These are phyloP conservation scores for Bombardia bombarda DNA, from an alignment of 495 filamentous ascomycete species.

Conservation along the genomic window DNA sequence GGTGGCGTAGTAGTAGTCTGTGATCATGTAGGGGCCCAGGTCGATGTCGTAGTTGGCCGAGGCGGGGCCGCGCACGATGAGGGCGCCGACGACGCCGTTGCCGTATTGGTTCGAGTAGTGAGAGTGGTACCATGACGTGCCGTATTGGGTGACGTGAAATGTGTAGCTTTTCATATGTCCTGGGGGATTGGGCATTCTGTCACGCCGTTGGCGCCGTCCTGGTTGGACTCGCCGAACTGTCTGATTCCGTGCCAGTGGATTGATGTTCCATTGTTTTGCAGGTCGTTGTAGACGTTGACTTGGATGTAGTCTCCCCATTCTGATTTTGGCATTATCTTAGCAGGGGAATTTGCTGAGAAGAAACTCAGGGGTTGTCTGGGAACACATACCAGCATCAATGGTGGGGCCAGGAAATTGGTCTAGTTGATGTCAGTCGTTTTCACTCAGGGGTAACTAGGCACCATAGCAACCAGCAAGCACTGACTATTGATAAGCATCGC, in stretches of 20 bases:
- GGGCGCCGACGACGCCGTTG: slow-evolving; percentile 40
- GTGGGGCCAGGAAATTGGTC: slow-evolving; percentile 19
- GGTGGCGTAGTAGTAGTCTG: slow-evolving; percentile 39
- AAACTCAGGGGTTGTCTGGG: too few relatives aligned
- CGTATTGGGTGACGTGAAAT: slow-evolving; percentile 36
- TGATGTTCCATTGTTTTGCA: slow-evolving; percentile 33
- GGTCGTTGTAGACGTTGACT: slow-evolving; percentile 48
- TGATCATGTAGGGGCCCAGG: slow-evolving; percentile 38
- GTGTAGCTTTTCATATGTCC: slow-evolving; percentile 20
- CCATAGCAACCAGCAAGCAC: not conserved
- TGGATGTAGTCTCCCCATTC: slow-evolving; percentile 55
- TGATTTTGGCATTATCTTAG: too few relatives aligned
- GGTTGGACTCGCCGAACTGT: slow-evolving; percentile 18
- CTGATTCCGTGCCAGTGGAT: slow-evolving; percentile 51
- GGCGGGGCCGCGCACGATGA: slow-evolving; percentile 42
- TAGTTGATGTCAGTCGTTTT: not conserved
- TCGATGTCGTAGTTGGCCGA: slow-evolving; percentile 46
- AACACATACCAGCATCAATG: slow-evolving; percentile 12
- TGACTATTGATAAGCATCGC: slow-evolving; percentile 39
- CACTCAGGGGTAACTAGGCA: too few relatives aligned
- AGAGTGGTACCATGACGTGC: slow-evolving; percentile 53
- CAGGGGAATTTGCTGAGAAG: slow-evolving; percentile 27
- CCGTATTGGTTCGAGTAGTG: slow-evolving; percentile 51
- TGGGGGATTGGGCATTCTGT: slow-evolving; percentile 45
- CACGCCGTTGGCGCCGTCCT: slow-evolving; percentile 39